Evolutionary conservation across 2,329 filamentous ascomycete species (phyloP).

Genomic region (Phialophora tarda): DNA sequence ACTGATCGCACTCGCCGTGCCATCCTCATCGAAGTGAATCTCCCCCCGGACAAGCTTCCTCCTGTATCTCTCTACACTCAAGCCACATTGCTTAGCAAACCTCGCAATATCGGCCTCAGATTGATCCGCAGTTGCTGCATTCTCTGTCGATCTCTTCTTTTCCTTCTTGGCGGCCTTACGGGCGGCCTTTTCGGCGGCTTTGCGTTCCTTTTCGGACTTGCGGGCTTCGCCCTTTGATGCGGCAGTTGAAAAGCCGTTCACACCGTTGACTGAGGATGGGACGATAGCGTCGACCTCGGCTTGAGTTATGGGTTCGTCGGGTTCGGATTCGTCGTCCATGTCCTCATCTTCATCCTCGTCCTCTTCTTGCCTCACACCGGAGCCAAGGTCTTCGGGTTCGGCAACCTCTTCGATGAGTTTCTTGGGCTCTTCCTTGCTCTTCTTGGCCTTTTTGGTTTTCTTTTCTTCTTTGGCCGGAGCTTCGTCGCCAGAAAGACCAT

Average conservation of each 20-base stretch:
- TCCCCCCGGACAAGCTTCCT: slow-evolving; percentile 78
- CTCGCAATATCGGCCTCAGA: slow-evolving; percentile 57
- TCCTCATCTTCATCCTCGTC: slow-evolving; percentile 50
- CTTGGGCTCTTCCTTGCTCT: slow-evolving; percentile 35
- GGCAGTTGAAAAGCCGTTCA: slow-evolving; percentile 34
- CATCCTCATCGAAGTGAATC: slow-evolving; percentile 69
- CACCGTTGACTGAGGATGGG: slow-evolving; percentile 38
- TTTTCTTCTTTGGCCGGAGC: slow-evolving; percentile 56
- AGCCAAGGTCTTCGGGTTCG: slow-evolving; percentile 13
- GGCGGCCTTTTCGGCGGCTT: slow-evolving; percentile 41
- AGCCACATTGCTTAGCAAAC: slow-evolving; percentile 69
- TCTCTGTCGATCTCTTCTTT: slow-evolving; percentile 42
- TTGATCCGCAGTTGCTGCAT: slow-evolving; percentile 47
- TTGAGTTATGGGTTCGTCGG: slow-evolving; percentile 52
- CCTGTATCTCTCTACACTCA: slow-evolving; percentile 78
- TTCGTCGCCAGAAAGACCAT: slow-evolving; percentile 76
- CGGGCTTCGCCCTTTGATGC: slow-evolving; percentile 41
- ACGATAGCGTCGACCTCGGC: slow-evolving; percentile 43
- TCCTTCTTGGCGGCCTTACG: slow-evolving; percentile 44
- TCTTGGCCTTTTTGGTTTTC: slow-evolving; percentile 48
- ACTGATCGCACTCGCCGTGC: slow-evolving; percentile 69
- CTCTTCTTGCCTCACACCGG: slow-evolving; percentile 45
- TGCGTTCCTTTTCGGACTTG: slow-evolving; percentile 54
- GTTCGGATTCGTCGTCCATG: slow-evolving; percentile 49
- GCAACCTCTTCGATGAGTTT: slow-evolving; percentile 54